These are phyloP conservation scores for Zizania latifolia DNA, from an alignment of 176 grass and related monocot genomes.

Conservation along the genomic window DNA sequence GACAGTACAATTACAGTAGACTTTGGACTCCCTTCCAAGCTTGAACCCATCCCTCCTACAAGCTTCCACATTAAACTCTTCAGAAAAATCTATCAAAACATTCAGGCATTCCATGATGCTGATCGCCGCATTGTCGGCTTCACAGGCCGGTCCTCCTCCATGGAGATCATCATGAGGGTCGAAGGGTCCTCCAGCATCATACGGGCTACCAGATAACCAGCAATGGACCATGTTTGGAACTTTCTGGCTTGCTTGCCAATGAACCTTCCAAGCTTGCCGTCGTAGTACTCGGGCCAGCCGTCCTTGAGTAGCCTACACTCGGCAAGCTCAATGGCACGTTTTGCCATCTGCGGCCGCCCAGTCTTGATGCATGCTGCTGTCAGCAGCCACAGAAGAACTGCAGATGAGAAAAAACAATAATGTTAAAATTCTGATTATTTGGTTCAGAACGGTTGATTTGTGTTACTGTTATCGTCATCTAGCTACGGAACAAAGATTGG, in stretches of 20 bases:
- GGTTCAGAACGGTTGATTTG: no score
- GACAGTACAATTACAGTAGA: conserved; percentile 19
- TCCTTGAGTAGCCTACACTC: conserved; percentile 76
- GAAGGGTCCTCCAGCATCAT: conserved; percentile 98
- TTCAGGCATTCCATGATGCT: conserved; percentile 71
- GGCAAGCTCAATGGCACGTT: conserved; percentile 64
- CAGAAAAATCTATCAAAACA: neutral
- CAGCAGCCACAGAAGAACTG: conserved; percentile 92
- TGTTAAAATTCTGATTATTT: neutral
- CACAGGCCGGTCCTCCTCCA: conserved; percentile 82
- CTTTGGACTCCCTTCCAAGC: neutral
- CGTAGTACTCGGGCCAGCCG: conserved; percentile 86
- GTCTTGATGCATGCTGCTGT: conserved; percentile 95
- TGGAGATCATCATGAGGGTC: conserved; percentile 72
- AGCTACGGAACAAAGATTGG: neutral
- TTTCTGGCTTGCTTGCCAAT: conserved; percentile 89
- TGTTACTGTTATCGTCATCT: no score
- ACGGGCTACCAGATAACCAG: conserved; percentile 77
- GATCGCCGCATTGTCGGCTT: conserved; percentile 65
- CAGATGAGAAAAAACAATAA: neutral
- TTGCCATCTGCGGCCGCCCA: conserved; percentile 81
- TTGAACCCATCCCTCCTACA: neutral
- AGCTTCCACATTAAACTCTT: neutral
- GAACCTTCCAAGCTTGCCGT: conserved; percentile 74
- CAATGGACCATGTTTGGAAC: conserved; percentile 91